These are phyloP conservation scores for Brassica napus DNA, from an alignment of 345 rosid genomes.

Conservation along the genomic window Da-Ae NC_063444.1:13347001-13347500, in stretches of 20 bases:
- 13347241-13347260: not conserved
- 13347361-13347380: not conserved
- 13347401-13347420: not conserved
- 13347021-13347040: constrained; percentile 21
- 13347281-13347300: not conserved
- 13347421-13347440: constrained; percentile 28
- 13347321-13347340: constrained; percentile 26
- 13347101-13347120: not conserved
- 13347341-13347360: constrained; percentile 28
- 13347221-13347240: not conserved
- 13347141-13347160: too few relatives aligned
- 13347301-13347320: not conserved
- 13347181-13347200: too few relatives aligned
- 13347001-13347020: not conserved
- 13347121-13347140: too few relatives aligned
- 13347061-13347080: not conserved
- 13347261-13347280: not conserved
- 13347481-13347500: constrained; percentile 28
- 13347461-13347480: constrained; percentile 28
- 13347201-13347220: too few relatives aligned
- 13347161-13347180: too few relatives aligned
- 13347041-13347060: constrained; percentile 17
- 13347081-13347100: not conserved
- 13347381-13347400: constrained; percentile 14
- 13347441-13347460: constrained; percentile 36